Evolutionary conservation across 768 basidiomycete species (phyloP).

Genomic region (Suillus brevipes): DNA sequence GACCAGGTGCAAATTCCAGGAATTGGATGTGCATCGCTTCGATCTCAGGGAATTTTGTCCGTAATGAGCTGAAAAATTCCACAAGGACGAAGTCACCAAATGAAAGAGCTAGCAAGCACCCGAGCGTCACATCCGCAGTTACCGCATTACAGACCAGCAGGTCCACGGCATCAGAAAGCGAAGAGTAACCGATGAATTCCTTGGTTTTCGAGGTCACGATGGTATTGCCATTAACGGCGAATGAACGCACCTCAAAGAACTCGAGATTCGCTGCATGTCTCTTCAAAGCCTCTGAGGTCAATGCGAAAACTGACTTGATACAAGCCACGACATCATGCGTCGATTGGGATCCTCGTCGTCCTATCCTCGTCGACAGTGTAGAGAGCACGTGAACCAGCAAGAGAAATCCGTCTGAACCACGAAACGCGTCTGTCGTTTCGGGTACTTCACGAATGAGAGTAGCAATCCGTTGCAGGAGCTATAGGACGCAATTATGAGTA

Average conservation of each 20-base stretch:
- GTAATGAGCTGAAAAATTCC: slow-evolving; percentile 53
- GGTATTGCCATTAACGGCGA: slow-evolving; percentile 36
- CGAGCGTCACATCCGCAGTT: slow-evolving; percentile 57
- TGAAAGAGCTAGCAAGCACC: slow-evolving; percentile 67
- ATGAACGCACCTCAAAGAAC: slow-evolving; percentile 63
- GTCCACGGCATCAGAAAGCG: slow-evolving; percentile 59
- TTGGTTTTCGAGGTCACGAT: slow-evolving; percentile 10
- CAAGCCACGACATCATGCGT: slow-evolving; percentile 50
- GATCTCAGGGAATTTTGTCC: slow-evolving; percentile 36
- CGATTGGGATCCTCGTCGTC: slow-evolving; percentile 31
- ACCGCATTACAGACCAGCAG: slow-evolving; percentile 48
- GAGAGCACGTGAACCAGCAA: slow-evolving; percentile 73
- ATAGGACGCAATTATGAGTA: not conserved
- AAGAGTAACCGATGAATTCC: slow-evolving; percentile 59
- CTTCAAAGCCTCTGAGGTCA: slow-evolving; percentile 64
- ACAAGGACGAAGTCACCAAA: slow-evolving; percentile 62
- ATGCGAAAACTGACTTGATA: slow-evolving; percentile 59
- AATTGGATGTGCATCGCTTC: slow-evolving; percentile 44
- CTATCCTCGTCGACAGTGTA: slow-evolving; percentile 42
- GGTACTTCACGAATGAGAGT: slow-evolving; percentile 65
- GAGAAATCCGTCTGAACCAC: slow-evolving; percentile 81
- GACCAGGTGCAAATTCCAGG: slow-evolving; percentile 37
- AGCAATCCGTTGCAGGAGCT: slow-evolving; percentile 70
- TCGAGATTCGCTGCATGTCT: slow-evolving; percentile 54
- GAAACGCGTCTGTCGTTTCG: slow-evolving; percentile 70